phyloP scores from a whole-genome alignment of 83 land plant genomes.

The Thuja plicata region DNA sequence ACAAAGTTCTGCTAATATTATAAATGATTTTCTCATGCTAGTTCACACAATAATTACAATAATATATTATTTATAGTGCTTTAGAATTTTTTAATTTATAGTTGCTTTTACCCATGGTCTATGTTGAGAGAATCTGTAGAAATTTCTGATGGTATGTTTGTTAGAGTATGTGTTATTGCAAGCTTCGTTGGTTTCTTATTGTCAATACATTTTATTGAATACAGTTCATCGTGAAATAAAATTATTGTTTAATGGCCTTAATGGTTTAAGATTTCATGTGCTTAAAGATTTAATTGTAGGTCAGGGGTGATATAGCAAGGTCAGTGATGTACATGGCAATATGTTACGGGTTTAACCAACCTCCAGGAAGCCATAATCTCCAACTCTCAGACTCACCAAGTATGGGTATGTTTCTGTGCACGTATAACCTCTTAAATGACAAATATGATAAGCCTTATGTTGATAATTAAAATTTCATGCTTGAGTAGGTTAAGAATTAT shows the following conservation, averaged over 20 bases:
- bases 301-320: slow-evolving; percentile 78
- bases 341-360: slow-evolving; percentile 51
- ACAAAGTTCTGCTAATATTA: neutral
- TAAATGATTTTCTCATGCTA: neutral
- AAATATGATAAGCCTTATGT: neutral
- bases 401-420: slow-evolving; percentile 29
- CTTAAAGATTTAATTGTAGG: slow-evolving; percentile 31
- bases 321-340: slow-evolving; percentile 79
- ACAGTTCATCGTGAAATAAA: neutral
- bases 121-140: neutral
- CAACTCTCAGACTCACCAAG: slow-evolving; percentile 68
- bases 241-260: neutral
- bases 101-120: neutral
- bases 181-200: neutral
- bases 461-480: neutral
- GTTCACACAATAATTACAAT: too few species aligned
- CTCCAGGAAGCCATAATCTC: slow-evolving; percentile 26
- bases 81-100: neutral
- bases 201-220: neutral
- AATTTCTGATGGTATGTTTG: neutral
- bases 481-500: neutral
- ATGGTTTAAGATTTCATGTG: neutral
- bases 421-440: neutral
- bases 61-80: too few species aligned
- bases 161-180: neutral